phyloP scores from a whole-genome alignment of 345 rosid species.

The Punica granatum region DNA sequence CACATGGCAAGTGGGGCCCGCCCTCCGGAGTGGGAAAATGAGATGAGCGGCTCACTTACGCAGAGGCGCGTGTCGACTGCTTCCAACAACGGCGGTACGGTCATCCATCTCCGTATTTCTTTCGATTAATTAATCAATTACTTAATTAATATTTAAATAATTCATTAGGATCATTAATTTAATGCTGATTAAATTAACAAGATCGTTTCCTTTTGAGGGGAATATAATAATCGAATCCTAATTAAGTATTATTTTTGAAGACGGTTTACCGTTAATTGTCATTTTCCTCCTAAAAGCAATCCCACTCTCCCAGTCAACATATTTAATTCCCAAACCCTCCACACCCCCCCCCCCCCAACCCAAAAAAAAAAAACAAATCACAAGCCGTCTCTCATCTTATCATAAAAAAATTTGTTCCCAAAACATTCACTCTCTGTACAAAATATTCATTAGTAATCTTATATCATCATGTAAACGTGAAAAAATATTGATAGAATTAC shows the following conservation, averaged over 20 bases:
- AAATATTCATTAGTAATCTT: no score
- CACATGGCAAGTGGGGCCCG: no score
- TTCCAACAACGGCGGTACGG: background rate
- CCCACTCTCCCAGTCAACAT: background rate
- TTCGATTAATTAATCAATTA: background rate
- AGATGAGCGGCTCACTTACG: background rate
- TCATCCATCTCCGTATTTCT: background rate
- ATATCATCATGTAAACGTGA: no score
- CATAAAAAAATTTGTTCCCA: no score
- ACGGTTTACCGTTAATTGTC: conserved; percentile 51
- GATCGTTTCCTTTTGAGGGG: background rate
- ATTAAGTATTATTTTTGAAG: background rate
- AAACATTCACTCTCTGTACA: no score
- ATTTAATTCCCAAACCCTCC: background rate
- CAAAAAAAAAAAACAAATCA: background rate
- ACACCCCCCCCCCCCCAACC: background rate
- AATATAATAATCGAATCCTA: background rate
- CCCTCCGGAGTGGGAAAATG: background rate
- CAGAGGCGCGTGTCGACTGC: background rate
- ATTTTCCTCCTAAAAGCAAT: conserved; percentile 13
- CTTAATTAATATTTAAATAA: no score
- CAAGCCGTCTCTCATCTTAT: no score
- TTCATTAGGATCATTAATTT: background rate
- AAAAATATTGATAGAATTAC: no score
- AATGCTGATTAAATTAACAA: background rate